These are phyloP conservation scores for Biscogniauxia sp. DNA, from an alignment of 2,329 filamentous ascomycete species.

Conservation along the genomic window DNA sequence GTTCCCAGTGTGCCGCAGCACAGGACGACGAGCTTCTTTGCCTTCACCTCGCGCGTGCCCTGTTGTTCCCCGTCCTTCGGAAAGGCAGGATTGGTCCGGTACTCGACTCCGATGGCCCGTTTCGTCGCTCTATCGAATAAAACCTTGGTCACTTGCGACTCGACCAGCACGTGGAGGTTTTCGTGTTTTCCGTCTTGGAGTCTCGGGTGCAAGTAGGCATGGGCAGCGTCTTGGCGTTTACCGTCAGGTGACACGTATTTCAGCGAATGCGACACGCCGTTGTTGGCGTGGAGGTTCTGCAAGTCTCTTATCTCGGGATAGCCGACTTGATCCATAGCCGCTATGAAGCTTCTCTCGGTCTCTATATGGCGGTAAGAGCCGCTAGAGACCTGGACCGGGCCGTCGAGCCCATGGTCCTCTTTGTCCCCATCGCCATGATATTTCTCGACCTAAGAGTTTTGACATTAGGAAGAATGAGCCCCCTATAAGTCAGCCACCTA, in stretches of 20 bases:
- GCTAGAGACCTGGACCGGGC: constrained; percentile 54
- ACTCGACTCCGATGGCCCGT: neutral
- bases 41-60: constrained; percentile 33
- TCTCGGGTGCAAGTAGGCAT: neutral
- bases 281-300: constrained; percentile 44
- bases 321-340: constrained; percentile 46
- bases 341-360: constrained; percentile 48
- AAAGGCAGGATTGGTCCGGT: neutral
- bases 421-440: no score
- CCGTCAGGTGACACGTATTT: neutral
- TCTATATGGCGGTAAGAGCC: constrained; percentile 42
- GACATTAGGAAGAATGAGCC: no score
- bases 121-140: neutral
- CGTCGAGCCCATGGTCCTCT: constrained; percentile 47
- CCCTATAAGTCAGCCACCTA: no score
- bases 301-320: constrained; percentile 52
- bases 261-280: constrained; percentile 22
- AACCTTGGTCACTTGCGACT: neutral
- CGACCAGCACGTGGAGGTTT: neutral
- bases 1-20: constrained; percentile 40
- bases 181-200: neutral
- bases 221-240: neutral
- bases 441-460: no score
- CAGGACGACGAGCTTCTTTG: constrained; percentile 45
- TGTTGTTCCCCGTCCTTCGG: no score